These are phyloP conservation scores for Citrus reticulata DNA, from an alignment of 345 rosid genomes.

Conservation along the genomic window DNA sequence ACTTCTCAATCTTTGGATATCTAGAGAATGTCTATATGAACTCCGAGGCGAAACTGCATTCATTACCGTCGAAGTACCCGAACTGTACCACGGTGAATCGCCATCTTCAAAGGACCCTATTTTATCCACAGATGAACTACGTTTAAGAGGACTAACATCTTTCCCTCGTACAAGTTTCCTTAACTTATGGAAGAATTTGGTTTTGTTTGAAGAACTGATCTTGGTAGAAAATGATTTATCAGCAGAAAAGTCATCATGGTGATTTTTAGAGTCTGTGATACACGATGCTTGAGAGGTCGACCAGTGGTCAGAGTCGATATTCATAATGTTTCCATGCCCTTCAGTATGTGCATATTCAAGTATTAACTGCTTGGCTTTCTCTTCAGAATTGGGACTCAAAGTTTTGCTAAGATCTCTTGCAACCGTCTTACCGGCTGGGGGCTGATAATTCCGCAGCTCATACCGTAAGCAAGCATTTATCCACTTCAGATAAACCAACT, in stretches of 20 bases:
- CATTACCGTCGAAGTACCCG: constrained; percentile 19
- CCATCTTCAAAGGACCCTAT: constrained; percentile 27
- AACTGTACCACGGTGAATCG: constrained; percentile 30
- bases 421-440: constrained; percentile 56
- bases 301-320: constrained; percentile 61
- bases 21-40: constrained; percentile 46
- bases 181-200: constrained; percentile 56
- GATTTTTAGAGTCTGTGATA: constrained; percentile 46
- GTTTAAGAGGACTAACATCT: constrained; percentile 35
- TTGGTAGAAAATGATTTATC: constrained; percentile 33
- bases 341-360: constrained; percentile 69
- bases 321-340: constrained; percentile 27
- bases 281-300: constrained; percentile 51
- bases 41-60: constrained; percentile 24
- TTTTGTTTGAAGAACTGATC: constrained; percentile 36
- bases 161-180: constrained; percentile 63
- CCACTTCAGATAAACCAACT: constrained; percentile 88
- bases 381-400: constrained; percentile 73
- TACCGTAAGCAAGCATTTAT: constrained; percentile 84
- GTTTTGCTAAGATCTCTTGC: constrained; percentile 86
- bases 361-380: constrained; percentile 74
- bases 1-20: constrained; percentile 41
- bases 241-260: constrained; percentile 45
- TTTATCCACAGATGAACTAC: constrained; percentile 27
- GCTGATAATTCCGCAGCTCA: constrained; percentile 73